A percentile compares a stretch with the other conserved stretches of the same genome.
phyloP scores from a whole-genome alignment of 73 alveolate genomes.

The Paramecium tetraurelia region DNA sequence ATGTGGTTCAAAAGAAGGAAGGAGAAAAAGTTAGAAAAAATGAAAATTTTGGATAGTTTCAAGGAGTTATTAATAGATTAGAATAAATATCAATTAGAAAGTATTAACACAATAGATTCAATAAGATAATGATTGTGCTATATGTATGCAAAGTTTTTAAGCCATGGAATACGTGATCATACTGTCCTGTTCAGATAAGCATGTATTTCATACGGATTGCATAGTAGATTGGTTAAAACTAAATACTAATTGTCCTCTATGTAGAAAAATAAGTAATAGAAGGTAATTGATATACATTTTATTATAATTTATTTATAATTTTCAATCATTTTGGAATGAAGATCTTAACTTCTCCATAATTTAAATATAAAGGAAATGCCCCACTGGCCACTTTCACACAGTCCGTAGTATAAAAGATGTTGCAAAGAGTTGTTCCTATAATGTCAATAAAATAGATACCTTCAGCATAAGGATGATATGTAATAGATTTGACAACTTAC shows the following conservation, averaged over 20 bases:
- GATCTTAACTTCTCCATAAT: slow-evolving; percentile 43
- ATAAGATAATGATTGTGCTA: slow-evolving; percentile 71
- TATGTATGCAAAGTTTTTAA: slow-evolving; percentile 73
- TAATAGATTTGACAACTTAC: neutral
- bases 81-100: neutral
- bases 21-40: neutral
- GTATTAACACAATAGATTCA: neutral
- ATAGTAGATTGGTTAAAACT: slow-evolving; percentile 77
- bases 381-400: slow-evolving; percentile 10
- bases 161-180: slow-evolving; percentile 72
- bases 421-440: neutral
- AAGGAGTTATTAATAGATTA: neutral
- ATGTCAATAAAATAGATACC: neutral
- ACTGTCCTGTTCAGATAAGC: slow-evolving; percentile 80
- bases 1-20: neutral
- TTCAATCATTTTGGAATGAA: slow-evolving; percentile 33
- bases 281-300: neutral
- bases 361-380: neutral
- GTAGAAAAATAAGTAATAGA: slow-evolving; percentile 23
- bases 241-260: slow-evolving; percentile 60
- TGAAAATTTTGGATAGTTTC: neutral
- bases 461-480: slow-evolving; percentile 49
- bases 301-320: neutral
- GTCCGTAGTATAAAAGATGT: slow-evolving; percentile 38
- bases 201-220: slow-evolving; percentile 86